Percentiles rank a stretch among this genome's conserved stretches.
phyloP scores from a whole-genome alignment of 164 flowering plant genomes.

The Liriodendron chinense region DNA sequence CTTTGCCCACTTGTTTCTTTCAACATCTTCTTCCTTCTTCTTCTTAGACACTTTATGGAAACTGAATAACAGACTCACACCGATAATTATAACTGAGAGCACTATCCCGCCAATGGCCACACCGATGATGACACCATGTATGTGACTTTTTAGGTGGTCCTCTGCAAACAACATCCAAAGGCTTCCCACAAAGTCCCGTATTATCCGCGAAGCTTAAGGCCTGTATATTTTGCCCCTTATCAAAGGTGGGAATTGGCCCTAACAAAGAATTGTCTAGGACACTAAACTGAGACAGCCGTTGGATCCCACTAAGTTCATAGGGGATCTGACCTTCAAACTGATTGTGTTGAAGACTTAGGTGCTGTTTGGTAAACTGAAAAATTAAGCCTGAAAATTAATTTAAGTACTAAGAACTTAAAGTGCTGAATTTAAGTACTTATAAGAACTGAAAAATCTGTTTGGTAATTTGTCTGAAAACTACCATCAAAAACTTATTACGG shows the following conservation, averaged over 20 bases:
- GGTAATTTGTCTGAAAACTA: no score
- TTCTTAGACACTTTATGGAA: conserved; percentile 23
- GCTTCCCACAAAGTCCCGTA: no score
- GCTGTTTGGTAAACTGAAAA: no score
- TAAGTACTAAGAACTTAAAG: no score
- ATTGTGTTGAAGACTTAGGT: conserved; percentile 58
- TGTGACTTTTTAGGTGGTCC: no score
- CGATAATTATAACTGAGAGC: conserved; percentile 31
- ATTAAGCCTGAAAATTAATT: no score
- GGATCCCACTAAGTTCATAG: conserved; percentile 33
- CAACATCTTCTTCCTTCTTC: conserved; percentile 64
- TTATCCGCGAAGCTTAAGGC: conserved; percentile 43
- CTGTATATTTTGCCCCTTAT: neutral
- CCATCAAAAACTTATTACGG: no score
- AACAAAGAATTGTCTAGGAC: conserved; percentile 53
- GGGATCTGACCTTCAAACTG: conserved; percentile 60
- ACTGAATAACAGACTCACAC: conserved; percentile 31
- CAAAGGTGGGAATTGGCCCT: conserved; percentile 52
- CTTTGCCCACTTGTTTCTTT: conserved; percentile 83
- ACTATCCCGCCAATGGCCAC: conserved; percentile 49
- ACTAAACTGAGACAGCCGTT: conserved; percentile 46
- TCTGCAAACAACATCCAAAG: no score
- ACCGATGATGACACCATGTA: no score
- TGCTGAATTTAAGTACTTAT: no score
- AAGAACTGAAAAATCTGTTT: no score